These are phyloP conservation scores for Annulohypoxylon truncatum DNA, from an alignment of 2,329 filamentous ascomycete genomes.

Conservation along the genomic window DNA sequence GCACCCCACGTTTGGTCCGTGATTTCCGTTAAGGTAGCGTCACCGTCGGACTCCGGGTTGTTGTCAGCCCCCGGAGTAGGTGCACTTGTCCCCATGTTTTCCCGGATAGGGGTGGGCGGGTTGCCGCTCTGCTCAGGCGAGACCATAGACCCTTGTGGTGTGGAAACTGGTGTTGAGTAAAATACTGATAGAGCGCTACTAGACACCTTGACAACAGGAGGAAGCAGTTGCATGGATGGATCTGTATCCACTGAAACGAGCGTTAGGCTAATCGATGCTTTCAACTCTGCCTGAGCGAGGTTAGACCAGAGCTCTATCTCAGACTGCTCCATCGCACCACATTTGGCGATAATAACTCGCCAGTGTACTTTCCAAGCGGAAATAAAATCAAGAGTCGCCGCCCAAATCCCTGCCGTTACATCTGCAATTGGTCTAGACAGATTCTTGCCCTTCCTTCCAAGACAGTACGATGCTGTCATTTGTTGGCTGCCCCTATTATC, in stretches of 20 bases:
- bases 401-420: slow-evolving; percentile 81
- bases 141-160: slow-evolving; percentile 69
- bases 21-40: slow-evolving; percentile 76
- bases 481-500: slow-evolving; percentile 81
- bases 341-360: slow-evolving; percentile 80
- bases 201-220: slow-evolving; percentile 63
- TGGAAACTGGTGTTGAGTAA: slow-evolving; percentile 74
- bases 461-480: slow-evolving; percentile 77
- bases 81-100: slow-evolving; percentile 51
- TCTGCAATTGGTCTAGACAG: slow-evolving; percentile 67
- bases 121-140: slow-evolving; percentile 70
- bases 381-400: slow-evolving; percentile 79
- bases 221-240: slow-evolving; percentile 72
- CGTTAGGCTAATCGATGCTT: slow-evolving; percentile 65
- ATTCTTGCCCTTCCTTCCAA: slow-evolving; percentile 68
- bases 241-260: slow-evolving; percentile 74
- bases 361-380: slow-evolving; percentile 77
- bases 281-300: slow-evolving; percentile 64
- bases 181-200: slow-evolving; percentile 58
- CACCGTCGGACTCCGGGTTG: slow-evolving; percentile 65
- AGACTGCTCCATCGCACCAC: slow-evolving; percentile 72
- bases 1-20: slow-evolving; percentile 83
- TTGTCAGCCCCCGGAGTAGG: slow-evolving; percentile 60
- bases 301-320: slow-evolving; percentile 72
- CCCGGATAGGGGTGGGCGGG: slow-evolving; percentile 61